Percentiles rank a stretch among this genome's conserved stretches.
phyloP scores from a whole-genome alignment of 2,329 filamentous ascomycete genomes.

The Cordyceps javanica region DNA sequence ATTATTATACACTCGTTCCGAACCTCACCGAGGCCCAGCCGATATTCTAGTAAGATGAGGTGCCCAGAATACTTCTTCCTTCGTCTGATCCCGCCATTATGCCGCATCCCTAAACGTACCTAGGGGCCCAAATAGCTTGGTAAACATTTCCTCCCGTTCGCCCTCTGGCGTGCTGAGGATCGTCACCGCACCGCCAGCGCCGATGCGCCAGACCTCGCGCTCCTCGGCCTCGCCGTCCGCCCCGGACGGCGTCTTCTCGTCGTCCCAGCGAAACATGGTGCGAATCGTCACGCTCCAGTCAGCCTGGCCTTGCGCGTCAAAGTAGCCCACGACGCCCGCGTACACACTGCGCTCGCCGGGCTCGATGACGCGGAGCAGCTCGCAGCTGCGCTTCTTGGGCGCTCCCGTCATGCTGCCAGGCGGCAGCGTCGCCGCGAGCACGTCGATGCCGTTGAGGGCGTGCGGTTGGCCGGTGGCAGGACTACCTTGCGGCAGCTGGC shows the following conservation, averaged over 20 bases:
- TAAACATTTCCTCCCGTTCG: slow-evolving; percentile 88
- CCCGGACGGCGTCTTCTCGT: slow-evolving; percentile 35
- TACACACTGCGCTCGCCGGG: slow-evolving; percentile 64
- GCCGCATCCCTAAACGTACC: slow-evolving; percentile 40
- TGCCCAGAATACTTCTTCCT: not conserved
- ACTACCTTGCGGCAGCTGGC: slow-evolving; percentile 40
- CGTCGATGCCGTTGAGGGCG: slow-evolving; percentile 56
- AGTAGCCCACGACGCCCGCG: slow-evolving; percentile 82
- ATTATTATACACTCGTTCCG: not conserved
- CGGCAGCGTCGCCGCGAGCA: slow-evolving; percentile 71
- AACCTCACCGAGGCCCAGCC: not conserved
- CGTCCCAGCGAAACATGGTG: slow-evolving; percentile 68
- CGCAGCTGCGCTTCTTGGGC: slow-evolving; percentile 87
- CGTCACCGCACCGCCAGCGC: slow-evolving; percentile 87
- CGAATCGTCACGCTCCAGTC: slow-evolving; percentile 92
- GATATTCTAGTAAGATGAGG: not conserved
- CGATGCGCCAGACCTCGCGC: slow-evolving; percentile 69
- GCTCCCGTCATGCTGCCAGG: slow-evolving; percentile 96
- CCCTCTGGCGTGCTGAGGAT: slow-evolving; percentile 71
- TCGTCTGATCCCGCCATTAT: slow-evolving; percentile 11
- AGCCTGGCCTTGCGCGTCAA: slow-evolving; percentile 76
- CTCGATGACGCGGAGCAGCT: slow-evolving; percentile 70
- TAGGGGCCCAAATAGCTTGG: slow-evolving; percentile 58
- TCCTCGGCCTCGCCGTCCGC: slow-evolving; percentile 22
- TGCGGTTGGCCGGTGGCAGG: not conserved